Percentiles rank a stretch among this genome's conserved stretches.
These are phyloP conservation scores for Geoglossum glabrum DNA, from an alignment of 495 filamentous ascomycete genomes.

Conservation along the genomic window DNA sequence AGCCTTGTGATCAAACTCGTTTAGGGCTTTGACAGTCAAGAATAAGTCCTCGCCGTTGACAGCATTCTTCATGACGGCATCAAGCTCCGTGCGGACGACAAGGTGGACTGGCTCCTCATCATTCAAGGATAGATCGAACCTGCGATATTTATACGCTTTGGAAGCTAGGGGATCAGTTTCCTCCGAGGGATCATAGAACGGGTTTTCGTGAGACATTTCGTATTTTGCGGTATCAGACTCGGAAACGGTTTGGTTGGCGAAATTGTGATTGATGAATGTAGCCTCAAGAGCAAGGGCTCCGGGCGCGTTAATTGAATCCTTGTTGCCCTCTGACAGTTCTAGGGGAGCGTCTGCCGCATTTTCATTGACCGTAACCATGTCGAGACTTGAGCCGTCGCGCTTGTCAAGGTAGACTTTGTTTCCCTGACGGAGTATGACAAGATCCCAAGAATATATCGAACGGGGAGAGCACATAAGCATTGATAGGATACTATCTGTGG, in stretches of 20 bases:
- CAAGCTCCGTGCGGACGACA: constrained; percentile 87
- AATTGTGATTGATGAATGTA: constrained; percentile 99
- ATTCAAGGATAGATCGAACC: constrained; percentile 85
- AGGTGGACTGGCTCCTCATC: constrained; percentile 80
- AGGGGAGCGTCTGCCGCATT: constrained; percentile 93
- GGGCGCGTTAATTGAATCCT: constrained; percentile 85
- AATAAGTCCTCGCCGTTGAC: constrained; percentile 75
- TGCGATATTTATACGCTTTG: constrained; percentile 95
- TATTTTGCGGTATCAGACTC: constrained; percentile 61
- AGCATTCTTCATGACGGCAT: constrained; percentile 86
- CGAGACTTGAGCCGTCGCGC: constrained; percentile 77
- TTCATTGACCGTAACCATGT: constrained; percentile 96
- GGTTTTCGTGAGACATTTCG: constrained; percentile 72
- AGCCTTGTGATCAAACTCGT: constrained; percentile 96
- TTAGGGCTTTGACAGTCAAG: constrained; percentile 83
- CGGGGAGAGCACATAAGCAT: constrained; percentile 98
- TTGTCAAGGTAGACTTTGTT: constrained; percentile 98
- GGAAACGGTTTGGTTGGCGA: constrained; percentile 76
- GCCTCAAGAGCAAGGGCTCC: constrained; percentile 81
- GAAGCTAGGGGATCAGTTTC: constrained; percentile 83
- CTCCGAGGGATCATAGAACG: constrained; percentile 87
- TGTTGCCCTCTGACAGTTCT: constrained; percentile 77
- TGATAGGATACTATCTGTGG: constrained; percentile 86
- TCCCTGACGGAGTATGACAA: constrained; percentile 73
- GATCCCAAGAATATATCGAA: constrained; percentile 93